Conservation (phyloP, 2,329 filamentous ascomycete genomes). For the Phaeosphaeriaceae sp. region DNA sequence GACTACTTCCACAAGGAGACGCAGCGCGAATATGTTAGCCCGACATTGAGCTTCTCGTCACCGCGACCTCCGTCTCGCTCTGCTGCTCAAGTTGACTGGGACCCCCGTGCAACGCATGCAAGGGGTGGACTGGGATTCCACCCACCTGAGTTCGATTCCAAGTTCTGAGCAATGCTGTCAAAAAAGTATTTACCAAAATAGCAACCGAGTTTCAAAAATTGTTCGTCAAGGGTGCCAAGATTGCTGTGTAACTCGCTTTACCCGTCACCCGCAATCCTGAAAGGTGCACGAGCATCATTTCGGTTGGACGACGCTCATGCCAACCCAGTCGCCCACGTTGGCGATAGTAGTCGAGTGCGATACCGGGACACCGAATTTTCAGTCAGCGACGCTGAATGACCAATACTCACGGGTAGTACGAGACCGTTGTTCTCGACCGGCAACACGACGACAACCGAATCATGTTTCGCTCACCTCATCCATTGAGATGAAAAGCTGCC, state of each 20-base stretch:
- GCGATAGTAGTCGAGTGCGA: neutral
- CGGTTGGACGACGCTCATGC: conserved; percentile 1
- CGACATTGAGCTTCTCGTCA: conserved; percentile 51
- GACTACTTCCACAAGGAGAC: conserved; percentile 46
- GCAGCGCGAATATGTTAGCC: conserved; percentile 49
- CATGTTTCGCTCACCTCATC: neutral
- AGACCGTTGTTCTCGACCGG: neutral
- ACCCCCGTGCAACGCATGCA: conserved; percentile 45
- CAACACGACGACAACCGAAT: neutral
- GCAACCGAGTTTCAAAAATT: conserved; percentile 2
- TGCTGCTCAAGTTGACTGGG: conserved; percentile 41
- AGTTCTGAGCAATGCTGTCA: conserved; percentile 33
- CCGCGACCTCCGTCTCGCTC: conserved; percentile 46
- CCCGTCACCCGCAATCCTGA: neutral
- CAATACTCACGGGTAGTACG: neutral
- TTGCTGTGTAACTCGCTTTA: neutral
- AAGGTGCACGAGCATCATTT: neutral
- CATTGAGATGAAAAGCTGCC: neutral
- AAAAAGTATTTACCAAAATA: conserved; percentile 3
- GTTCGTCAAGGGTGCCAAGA: neutral
- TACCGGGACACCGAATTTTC: neutral
- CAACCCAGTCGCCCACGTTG: neutral
- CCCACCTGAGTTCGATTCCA: conserved; percentile 41
- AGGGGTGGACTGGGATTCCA: conserved; percentile 50
- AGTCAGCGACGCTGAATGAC: neutral